Conservation (phyloP, 2,329 filamentous ascomycete species). For the Monosporascus sp. region DNA sequence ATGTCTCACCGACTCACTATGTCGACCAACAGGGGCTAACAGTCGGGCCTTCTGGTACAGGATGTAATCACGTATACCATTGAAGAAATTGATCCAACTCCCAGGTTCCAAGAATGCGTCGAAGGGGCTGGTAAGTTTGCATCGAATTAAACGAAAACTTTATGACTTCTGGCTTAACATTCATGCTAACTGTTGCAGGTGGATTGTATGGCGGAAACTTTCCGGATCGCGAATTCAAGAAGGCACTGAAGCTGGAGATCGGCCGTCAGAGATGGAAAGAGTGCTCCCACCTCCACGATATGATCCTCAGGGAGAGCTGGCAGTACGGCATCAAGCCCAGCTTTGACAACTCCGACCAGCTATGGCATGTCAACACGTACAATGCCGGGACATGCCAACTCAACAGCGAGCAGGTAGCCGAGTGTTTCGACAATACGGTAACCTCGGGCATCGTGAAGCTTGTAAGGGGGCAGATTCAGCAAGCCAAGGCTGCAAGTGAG, state of each 20-base stretch:
- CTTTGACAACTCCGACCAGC: neutral
- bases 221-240: slow-evolving; percentile 8
- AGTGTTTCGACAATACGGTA: neutral
- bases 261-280: neutral
- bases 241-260: neutral
- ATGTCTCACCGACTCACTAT: no score
- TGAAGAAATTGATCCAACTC: slow-evolving; percentile 1
- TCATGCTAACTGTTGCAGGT: neutral
- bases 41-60: neutral
- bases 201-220: slow-evolving; percentile 8
- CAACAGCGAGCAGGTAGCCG: neutral
- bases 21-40: neutral
- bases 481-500: neutral
- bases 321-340: neutral
- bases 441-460: neutral
- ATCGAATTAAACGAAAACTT: neutral
- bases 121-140: slow-evolving; percentile 6
- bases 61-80: slow-evolving; percentile 14
- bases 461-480: neutral
- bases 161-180: neutral
- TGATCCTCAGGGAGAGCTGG: neutral
- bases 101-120: slow-evolving; percentile 3
- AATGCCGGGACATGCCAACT: neutral
- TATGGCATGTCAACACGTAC: neutral
- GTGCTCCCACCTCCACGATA: neutral